Evolutionary conservation across 1,284 basidiomycete genomes (phyloP), one percentile per base, ranked within the genome.

Genomic region (Austroboletus novae-zelandiae): DNA sequence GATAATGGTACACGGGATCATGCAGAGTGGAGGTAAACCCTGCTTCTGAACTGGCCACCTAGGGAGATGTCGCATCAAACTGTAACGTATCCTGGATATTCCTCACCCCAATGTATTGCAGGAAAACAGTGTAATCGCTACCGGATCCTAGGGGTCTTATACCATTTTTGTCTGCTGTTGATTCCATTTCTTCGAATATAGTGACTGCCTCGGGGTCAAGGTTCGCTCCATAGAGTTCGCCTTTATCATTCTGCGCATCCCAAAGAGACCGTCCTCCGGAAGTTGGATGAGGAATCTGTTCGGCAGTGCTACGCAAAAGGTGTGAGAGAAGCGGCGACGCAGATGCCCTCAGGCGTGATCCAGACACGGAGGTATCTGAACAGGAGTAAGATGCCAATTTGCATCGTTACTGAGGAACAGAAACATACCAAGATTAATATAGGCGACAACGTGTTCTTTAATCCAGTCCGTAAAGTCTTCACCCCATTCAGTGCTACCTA

Each of bases 401-500:
- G 39, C 37, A 29, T 43, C 8, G 10, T 35, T 31, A 23, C 13
- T 32, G 29, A 39, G 13, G 18, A 6, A 39, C 8, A n/a, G 15
- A n/a, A 55, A 61, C 74, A 41, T 57, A 79, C 80, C 84, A 20
- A 84, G 67, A 67, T 94, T 94, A 51, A 92, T 70, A 66, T 94
- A 94, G 2, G 86, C 79, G 17, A 89, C 88, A 17, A 86, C 83
- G 54, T 90, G 76, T 43, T 78, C 68, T 49, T 73, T 68, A 45
- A 92, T 78, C 81, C 84, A 91, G n/a, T 80, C 74, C 4, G 80
- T 70, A 61, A 91, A 93, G 65, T 92, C 89, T 64, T 92, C 91
- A 11, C 83, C 84, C 74, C 81, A 91, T 67, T 92, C 89, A 9
- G 87, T 90, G 55, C 80, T 84, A 10, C 91, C 91, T 48, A 94